These are phyloP conservation scores for Rubia peregrina DNA, from an alignment of 305 asterid species.

Conservation along the genomic window DNA sequence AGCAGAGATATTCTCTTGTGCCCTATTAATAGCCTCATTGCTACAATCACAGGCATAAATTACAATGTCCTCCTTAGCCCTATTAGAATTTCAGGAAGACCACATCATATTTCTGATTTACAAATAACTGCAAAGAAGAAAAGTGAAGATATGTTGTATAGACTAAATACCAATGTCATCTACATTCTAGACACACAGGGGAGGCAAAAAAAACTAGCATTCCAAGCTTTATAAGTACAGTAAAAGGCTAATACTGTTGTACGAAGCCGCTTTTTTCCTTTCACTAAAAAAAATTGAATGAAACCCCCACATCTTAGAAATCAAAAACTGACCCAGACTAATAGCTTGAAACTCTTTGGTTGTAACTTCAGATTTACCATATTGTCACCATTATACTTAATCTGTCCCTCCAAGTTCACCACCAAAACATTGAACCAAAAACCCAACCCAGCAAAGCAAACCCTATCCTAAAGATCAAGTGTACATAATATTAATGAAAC, in stretches of 20 bases:
- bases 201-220: neutral
- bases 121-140: slow-evolving; percentile 2
- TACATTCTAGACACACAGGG: neutral
- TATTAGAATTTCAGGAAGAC: slow-evolving; percentile 20
- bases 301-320: neutral
- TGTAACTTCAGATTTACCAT: neutral
- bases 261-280: neutral
- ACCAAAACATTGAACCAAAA: neutral
- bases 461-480: neutral
- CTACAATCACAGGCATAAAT: slow-evolving; percentile 89
- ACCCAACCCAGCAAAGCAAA: neutral
- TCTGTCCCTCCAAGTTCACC: neutral
- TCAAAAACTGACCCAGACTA: neutral
- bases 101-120: neutral
- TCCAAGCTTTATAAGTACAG: slow-evolving; percentile 3
- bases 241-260: neutral
- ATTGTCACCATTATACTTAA: neutral
- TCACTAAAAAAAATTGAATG: neutral
- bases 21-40: slow-evolving; percentile 71
- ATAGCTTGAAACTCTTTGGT: neutral
- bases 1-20: slow-evolving; percentile 52
- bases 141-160: neutral
- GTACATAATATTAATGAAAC: neutral
- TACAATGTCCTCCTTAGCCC: slow-evolving; percentile 49
- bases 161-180: slow-evolving; percentile 2